Evolutionary conservation across 495 filamentous ascomycete genomes (phyloP), one percentile per base, ranked within the genome.

Genomic region (Platismatia glauca): DNA sequence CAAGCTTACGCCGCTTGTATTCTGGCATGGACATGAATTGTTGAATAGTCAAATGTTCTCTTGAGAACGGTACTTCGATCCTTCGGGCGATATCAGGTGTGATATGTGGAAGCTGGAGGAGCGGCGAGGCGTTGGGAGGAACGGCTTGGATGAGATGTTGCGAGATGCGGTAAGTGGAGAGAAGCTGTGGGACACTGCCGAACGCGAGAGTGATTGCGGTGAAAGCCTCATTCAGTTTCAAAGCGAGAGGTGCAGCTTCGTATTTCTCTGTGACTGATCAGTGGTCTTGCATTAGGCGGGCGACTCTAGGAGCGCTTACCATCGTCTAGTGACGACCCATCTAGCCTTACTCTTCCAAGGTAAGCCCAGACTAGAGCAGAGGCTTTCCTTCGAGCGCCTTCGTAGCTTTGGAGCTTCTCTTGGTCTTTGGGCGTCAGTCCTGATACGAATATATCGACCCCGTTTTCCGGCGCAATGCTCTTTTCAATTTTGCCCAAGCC

Each of bases 361-460:
- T 97, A 97, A 52, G 91, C 93, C 94, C 94, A 98, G 20, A 97
- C 77, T 58, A 98, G 79, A 39, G 86, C 89, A 34, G 97, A 78
- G n/a, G 87, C 86, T 78, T 96, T 96, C 66, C 94, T 80, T 53
- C 89, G 83, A 48, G 83, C 80, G 5, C 86, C 86, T 27, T 93
- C 89, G 57, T 89, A 66, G 60, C 86, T 81, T 60, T 85, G 76
- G 11, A 93, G 74, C 68, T 81, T 86, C 64, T 86, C 81, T 69
- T 85, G 79, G 61, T 94, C 86, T 73, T 88, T 92, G 48, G 83
- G 74, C 2, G 82, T 77, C 59, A 95, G 71, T 68, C 87, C 82
- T 67, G 81, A 77, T 59, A 75, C 70, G 64, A 78, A 65, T 62
- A 76, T 70, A 68, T 78, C 65, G 52, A 78, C 70, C 27, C 74